A percentile compares a stretch with the other conserved stretches of the same genome.
These are phyloP conservation scores for Colletotrichum sp. DNA, from an alignment of 2,329 filamentous ascomycete genomes.

Conservation along the genomic window DNA sequence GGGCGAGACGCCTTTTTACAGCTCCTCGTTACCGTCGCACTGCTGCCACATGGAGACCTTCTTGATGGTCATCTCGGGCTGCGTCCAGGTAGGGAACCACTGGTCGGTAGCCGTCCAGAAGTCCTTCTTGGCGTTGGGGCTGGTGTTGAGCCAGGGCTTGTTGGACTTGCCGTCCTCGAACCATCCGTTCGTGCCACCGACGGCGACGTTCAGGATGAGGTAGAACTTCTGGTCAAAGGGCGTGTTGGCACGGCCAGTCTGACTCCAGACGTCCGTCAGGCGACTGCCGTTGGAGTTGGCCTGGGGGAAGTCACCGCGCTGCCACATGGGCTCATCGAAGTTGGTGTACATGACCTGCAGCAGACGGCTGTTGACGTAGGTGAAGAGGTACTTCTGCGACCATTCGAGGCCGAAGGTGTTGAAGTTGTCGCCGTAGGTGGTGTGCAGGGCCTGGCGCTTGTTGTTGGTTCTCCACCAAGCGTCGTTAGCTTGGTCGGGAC, in stretches of 20 bases:
- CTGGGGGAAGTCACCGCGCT: conserved; percentile 71
- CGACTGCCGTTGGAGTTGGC: conserved; percentile 70
- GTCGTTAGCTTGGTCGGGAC: conserved; percentile 73
- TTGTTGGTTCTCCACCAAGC: conserved; percentile 85
- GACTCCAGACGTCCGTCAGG: conserved; percentile 67
- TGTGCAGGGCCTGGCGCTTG: conserved; percentile 77
- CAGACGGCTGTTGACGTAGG: conserved; percentile 81
- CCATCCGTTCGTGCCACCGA: conserved; percentile 83
- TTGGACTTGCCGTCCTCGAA: conserved; percentile 73
- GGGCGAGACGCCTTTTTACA: conserved; percentile 31
- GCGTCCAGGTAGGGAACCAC: conserved; percentile 77
- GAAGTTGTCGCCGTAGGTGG: conserved; percentile 71
- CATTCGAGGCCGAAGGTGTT: conserved; percentile 86
- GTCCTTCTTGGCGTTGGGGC: conserved; percentile 70
- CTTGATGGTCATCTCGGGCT: conserved; percentile 71
- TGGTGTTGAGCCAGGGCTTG: conserved; percentile 82
- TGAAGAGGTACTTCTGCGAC: conserved; percentile 88
- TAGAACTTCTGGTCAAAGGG: conserved; percentile 82
- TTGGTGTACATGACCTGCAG: conserved; percentile 82
- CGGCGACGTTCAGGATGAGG: conserved; percentile 76
- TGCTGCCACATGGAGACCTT: conserved; percentile 76
- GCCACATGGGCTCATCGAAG: conserved; percentile 72
- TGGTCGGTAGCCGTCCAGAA: conserved; percentile 73
- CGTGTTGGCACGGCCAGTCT: conserved; percentile 64
- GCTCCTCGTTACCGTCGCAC: conserved; percentile 64